Evolutionary conservation across 352 stramenopile species (phyloP).

Genomic region (Phytophthora fragariaefolia): DNA sequence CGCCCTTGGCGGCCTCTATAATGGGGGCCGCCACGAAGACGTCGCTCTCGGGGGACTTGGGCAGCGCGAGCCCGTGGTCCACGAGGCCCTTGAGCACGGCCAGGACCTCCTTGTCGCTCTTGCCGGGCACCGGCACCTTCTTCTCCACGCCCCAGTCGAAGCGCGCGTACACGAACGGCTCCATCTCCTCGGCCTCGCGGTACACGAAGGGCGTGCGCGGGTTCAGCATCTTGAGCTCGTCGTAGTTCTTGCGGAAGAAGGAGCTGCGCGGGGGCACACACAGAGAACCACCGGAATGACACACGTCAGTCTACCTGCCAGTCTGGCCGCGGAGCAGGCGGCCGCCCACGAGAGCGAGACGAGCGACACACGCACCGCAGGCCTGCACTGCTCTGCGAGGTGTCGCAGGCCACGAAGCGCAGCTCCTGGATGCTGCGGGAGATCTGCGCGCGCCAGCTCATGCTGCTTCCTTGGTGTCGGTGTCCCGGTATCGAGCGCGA

Average conservation of each 20-base stretch:
- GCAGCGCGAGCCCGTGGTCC: conserved; percentile 69
- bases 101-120: conserved; percentile 86
- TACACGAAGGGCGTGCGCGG: conserved; percentile 85
- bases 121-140: conserved; percentile 84
- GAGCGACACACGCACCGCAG: conserved; percentile 59
- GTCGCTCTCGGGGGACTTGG: conserved; percentile 90
- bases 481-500: conserved; percentile 4
- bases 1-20: conserved; percentile 69
- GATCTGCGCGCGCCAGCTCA: conserved; percentile 91
- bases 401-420: conserved; percentile 86
- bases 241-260: conserved; percentile 90
- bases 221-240: conserved; percentile 91
- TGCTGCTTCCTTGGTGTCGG: conserved; percentile 31
- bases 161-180: conserved; percentile 89
- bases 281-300: conserved; percentile 15
- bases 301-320: conserved; percentile 5
- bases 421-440: conserved; percentile 86
- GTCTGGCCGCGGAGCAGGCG: neutral
- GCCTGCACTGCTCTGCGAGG: conserved; percentile 83
- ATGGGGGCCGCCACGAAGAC: conserved; percentile 75
- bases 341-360: neutral
- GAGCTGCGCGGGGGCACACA: conserved; percentile 42
- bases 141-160: conserved; percentile 89
- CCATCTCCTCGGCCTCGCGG: conserved; percentile 86
- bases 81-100: conserved; percentile 79